Percentiles rank a stretch among this genome's conserved stretches.
These are phyloP conservation scores for Acmispon strigosus DNA, from an alignment of 306 rosid species.

Conservation along the genomic window DNA sequence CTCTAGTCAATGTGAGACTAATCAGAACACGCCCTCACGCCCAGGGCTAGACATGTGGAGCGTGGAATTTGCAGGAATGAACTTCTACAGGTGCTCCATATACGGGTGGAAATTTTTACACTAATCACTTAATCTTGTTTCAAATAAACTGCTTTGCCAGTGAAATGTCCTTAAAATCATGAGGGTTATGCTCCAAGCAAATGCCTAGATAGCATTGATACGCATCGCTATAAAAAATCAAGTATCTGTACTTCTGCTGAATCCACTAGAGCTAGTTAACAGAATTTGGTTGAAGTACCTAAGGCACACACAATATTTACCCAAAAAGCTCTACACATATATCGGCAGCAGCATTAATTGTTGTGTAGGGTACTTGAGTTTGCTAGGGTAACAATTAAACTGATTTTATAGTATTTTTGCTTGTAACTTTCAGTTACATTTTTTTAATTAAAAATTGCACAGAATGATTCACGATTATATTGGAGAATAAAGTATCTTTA, in stretches of 20 bases:
- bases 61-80: too few relatives aligned
- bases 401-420: not conserved
- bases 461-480: not conserved
- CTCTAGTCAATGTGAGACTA: too few relatives aligned
- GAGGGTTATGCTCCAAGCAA: not conserved
- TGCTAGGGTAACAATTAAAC: not conserved
- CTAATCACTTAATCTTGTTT: not conserved
- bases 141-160: not conserved
- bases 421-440: not conserved
- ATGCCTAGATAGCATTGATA: not conserved
- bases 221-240: not conserved
- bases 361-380: constrained; percentile 2
- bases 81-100: too few relatives aligned
- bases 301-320: not conserved
- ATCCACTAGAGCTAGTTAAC: not conserved
- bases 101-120: too few relatives aligned
- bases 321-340: not conserved
- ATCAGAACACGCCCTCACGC: too few relatives aligned
- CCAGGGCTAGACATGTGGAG: too few relatives aligned
- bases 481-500: not conserved
- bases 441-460: not conserved
- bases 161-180: not conserved
- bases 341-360: not conserved
- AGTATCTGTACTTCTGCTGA: not conserved
- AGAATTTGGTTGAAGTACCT: not conserved